A percentile compares a stretch with the other conserved stretches of the same genome.
Conservation (phyloP, 139 green algal species). For the Micractinium sp. region DNA sequence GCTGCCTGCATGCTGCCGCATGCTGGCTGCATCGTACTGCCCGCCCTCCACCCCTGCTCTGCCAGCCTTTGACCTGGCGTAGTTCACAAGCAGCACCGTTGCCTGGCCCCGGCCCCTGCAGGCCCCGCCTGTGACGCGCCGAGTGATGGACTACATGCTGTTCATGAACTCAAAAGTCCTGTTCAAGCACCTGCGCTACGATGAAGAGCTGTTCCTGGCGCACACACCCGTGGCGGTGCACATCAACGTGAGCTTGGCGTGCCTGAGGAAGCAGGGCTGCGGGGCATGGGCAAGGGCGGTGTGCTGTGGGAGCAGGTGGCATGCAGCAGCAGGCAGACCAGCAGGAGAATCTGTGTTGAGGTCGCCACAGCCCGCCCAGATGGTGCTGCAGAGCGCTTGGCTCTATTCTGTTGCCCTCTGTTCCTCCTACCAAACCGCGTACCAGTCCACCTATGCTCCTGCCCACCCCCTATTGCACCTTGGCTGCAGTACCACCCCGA, state of each 20-base stretch:
- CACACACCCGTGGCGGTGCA: slow-evolving; percentile 39
- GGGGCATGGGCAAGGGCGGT: neutral
- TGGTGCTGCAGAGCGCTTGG: no score
- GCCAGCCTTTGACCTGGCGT: no score
- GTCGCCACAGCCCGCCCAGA: no score
- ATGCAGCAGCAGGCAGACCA: no score
- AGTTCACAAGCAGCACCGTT: no score
- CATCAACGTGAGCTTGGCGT: slow-evolving; percentile 24
- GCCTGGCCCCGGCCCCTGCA: no score
- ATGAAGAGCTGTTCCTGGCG: neutral
- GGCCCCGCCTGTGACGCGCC: slow-evolving; percentile 30
- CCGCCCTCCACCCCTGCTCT: no score
- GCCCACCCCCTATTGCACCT: neutral
- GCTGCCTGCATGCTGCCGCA: no score
- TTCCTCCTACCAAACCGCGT: no score
- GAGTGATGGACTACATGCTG: slow-evolving; percentile 56
- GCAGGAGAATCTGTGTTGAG: neutral
- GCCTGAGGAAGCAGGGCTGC: neutral
- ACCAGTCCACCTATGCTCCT: no score
- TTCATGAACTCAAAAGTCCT: slow-evolving; percentile 70
- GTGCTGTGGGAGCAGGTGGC: no score
- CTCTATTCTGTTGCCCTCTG: neutral
- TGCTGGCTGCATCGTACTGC: no score
- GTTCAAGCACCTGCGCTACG: slow-evolving; percentile 51
- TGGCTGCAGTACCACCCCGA: slow-evolving; percentile 79